These are phyloP conservation scores for Lachnellula subtilissima DNA, from an alignment of 2,329 filamentous ascomycete species.

Conservation along the genomic window DNA sequence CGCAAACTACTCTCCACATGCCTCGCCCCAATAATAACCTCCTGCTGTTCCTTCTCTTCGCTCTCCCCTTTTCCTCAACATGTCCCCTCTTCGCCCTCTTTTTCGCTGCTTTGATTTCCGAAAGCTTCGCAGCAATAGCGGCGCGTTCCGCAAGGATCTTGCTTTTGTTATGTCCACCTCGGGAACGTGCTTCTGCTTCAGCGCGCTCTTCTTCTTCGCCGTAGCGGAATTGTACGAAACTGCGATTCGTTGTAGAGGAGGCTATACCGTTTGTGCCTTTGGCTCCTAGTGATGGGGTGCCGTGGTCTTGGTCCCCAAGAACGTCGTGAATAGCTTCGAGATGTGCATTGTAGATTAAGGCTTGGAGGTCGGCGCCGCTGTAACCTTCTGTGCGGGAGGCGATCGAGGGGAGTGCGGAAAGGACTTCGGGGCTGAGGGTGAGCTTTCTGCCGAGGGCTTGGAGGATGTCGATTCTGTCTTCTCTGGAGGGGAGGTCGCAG, in stretches of 20 bases:
- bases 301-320: conserved; percentile 57
- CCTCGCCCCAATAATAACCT: conserved; percentile 79
- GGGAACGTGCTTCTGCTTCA: conserved; percentile 35
- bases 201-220: conserved; percentile 52
- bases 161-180: conserved; percentile 45
- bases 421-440: conserved; percentile 63
- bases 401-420: conserved; percentile 57
- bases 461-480: conserved; percentile 86
- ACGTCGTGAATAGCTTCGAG: conserved; percentile 95
- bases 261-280: conserved; percentile 26
- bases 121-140: conserved; percentile 74
- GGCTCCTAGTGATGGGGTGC: conserved; percentile 21
- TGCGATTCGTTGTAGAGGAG: conserved; percentile 34
- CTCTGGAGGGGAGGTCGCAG: conserved; percentile 76
- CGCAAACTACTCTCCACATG: conserved; percentile 76
- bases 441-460: conserved; percentile 78
- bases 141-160: conserved; percentile 68
- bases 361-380: conserved; percentile 90
- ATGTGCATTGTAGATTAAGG: conserved; percentile 92
- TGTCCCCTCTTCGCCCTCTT: conserved; percentile 33
- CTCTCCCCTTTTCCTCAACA: conserved; percentile 28
- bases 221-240: conserved; percentile 82
- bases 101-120: conserved; percentile 68
- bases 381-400: conserved; percentile 81
- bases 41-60: conserved; percentile 46